Percentiles rank a stretch among this genome's conserved stretches.
phyloP scores from a whole-genome alignment of 177 flowering plant genomes.

The Vitis hybrid region DNA sequence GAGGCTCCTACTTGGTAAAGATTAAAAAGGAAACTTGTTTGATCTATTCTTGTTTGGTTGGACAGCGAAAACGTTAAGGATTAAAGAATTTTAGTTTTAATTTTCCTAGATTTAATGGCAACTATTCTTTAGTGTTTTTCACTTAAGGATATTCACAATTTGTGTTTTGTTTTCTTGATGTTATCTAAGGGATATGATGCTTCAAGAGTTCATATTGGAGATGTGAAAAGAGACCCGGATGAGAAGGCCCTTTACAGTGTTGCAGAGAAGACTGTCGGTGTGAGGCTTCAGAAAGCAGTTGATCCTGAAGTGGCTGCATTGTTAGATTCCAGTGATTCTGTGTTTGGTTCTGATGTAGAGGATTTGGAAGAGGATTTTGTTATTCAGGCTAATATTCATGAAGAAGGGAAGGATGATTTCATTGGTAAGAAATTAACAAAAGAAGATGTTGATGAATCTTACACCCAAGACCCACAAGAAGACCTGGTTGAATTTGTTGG shows the following conservation, averaged over 20 bases:
- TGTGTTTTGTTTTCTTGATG: background rate
- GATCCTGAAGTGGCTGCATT: conserved; percentile 83
- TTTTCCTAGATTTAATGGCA: background rate
- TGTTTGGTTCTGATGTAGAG: conserved; percentile 85
- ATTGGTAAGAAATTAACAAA: conserved; percentile 23
- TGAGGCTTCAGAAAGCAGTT: conserved; percentile 65
- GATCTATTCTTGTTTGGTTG: background rate
- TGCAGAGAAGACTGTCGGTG: conserved; percentile 58
- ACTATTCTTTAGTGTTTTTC: too few relatives aligned
- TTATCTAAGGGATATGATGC: conserved; percentile 83
- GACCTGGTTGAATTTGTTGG: conserved; percentile 8
- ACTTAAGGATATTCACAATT: too few relatives aligned
- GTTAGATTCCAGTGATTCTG: conserved; percentile 65
- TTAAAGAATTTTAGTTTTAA: background rate
- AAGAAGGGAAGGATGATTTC: conserved; percentile 34
- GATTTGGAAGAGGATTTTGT: conserved; percentile 96
- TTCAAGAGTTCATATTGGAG: conserved; percentile 51
- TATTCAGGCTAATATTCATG: conserved; percentile 58
- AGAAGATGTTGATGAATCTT: conserved; percentile 1
- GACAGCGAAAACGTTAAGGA: background rate
- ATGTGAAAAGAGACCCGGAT: conserved; percentile 29
- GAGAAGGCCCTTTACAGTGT: conserved; percentile 48
- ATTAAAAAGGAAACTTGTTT: background rate
- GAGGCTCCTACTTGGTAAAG: too few relatives aligned
- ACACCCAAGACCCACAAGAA: conserved; percentile 4